Base-by-base conservation (phyloP, 441 rosid genomes). In the Mallotus japonicus region DNA sequence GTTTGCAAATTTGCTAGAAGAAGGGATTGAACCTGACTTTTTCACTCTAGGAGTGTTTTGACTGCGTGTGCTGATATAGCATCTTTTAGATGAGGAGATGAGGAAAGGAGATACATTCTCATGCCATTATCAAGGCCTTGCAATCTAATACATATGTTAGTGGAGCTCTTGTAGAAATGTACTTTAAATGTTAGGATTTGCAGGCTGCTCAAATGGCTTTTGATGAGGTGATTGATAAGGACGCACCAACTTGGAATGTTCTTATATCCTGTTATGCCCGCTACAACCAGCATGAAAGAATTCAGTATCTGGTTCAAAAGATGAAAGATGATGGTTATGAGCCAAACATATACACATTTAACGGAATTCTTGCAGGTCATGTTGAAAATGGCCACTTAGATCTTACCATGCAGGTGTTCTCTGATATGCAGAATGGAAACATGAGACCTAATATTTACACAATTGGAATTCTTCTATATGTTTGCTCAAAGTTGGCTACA, bases 91-190 rank as follows among this genome's bases (percentile, higher is more conserved):
- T n/a, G n/a, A n/a, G n/a, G n/a, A 75, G 75, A 56, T 65, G 19
- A 73, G 94, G 89, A 53, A 84, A 78, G 80, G 80, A 75, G 79
- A 70, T 86, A 56, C 93, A 87, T 79, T 72, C 82, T 13, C 73
- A 67, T 69, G 86, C 90, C 37, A 72, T 86, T 75, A 73, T 69
- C 62, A 62, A 67, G 71, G 88, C 89, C 47, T 81, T 87, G 79
- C 87, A 85, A 57, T 76, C 83, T 44, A 76, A 86, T 78, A 82
- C 86, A 50, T 87, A 85, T 57, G 87, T 87, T 17, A 92, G 94
- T n/a, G 89, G 91, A 53, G 88, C 94, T 57, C 78, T 87, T 66
- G 86, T 87, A 59, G 91, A 89, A 77, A 77, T 87, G 91, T 87
- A 81, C 78, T 71, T 86, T 55, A 83, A 78, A 76, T 85, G 86